Conservation (phyloP, 2,329 filamentous ascomycete species). For the Trichoderma oligosporum region DNA sequence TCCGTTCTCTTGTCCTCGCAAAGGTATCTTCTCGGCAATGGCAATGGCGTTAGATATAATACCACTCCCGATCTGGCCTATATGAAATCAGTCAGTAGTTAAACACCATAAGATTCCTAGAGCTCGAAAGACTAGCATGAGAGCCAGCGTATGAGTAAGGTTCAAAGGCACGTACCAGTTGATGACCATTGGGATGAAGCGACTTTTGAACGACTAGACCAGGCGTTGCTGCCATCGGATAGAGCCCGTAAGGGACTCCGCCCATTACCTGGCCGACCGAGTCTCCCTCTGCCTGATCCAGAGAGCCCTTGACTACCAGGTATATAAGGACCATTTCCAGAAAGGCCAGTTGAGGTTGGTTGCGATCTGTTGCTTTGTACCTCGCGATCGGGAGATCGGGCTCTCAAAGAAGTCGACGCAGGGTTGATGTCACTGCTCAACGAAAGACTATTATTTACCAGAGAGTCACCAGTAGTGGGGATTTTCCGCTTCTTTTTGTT, state of each 20-base stretch:
- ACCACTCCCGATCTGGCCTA: constrained; percentile 41
- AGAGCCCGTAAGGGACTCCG: constrained; percentile 61
- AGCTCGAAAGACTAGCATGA: no score
- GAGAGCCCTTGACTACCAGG: constrained; percentile 61
- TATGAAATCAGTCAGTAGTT: background rate
- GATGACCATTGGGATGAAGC: constrained; percentile 45
- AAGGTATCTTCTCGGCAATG: constrained; percentile 69
- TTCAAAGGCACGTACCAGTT: constrained; percentile 42
- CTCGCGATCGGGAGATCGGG: constrained; percentile 31
- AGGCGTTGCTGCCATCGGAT: constrained; percentile 55
- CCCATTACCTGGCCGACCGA: constrained; percentile 62
- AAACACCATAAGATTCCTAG: no score
- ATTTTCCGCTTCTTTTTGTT: constrained; percentile 99
- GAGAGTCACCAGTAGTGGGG: constrained; percentile 74
- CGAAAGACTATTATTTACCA: constrained; percentile 41
- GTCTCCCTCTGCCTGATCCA: constrained; percentile 78
- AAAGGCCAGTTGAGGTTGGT: constrained; percentile 27
- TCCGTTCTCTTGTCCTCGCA: constrained; percentile 70
- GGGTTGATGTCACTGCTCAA: constrained; percentile 42
- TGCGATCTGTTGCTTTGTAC: constrained; percentile 26
- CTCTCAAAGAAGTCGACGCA: constrained; percentile 26
- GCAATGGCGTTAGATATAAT: constrained; percentile 93
- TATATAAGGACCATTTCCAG: constrained; percentile 48
- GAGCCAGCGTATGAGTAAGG: no score
- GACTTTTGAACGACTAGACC: constrained; percentile 49